These are phyloP conservation scores for Orobanche coerulescens DNA, from an alignment of 257 asterid genomes.

Conservation along the genomic window DNA sequence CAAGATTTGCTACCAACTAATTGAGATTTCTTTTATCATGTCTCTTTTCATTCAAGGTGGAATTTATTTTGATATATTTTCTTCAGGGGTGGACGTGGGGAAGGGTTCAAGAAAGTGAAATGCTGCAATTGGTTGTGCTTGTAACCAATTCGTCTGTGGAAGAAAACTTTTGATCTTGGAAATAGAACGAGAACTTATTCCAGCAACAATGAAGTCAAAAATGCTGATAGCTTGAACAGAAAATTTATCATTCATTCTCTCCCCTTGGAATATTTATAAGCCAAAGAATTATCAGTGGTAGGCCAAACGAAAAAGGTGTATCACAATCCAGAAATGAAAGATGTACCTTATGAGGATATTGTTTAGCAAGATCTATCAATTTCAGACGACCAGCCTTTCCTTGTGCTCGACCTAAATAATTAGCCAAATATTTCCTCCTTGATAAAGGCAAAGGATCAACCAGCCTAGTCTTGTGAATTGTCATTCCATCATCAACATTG, in stretches of 20 bases:
- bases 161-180: too few species aligned
- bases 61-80: neutral
- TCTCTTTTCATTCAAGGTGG: neutral
- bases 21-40: neutral
- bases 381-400: constrained; percentile 81
- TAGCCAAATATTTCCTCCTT: constrained; percentile 79
- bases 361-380: constrained; percentile 71
- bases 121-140: too few species aligned
- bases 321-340: constrained; percentile 19
- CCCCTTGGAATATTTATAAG: constrained; percentile 10
- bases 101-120: too few species aligned
- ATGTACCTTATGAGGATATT: constrained; percentile 77
- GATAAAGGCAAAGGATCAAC: constrained; percentile 81
- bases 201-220: constrained; percentile 13
- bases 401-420: constrained; percentile 89
- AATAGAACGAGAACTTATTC: constrained; percentile 7
- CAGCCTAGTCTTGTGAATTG: constrained; percentile 44
- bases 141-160: too few species aligned
- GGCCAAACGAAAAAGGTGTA: too few species aligned
- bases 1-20: neutral
- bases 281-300: neutral
- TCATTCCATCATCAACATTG: constrained; percentile 93
- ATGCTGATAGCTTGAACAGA: neutral
- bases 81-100: too few species aligned
- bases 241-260: constrained; percentile 1